Percentiles rank a stretch among this genome's conserved stretches.
These are phyloP conservation scores for Aspergillus fumigatiaffinis DNA, from an alignment of 2,329 filamentous ascomycete genomes.

Conservation along the genomic window DNA sequence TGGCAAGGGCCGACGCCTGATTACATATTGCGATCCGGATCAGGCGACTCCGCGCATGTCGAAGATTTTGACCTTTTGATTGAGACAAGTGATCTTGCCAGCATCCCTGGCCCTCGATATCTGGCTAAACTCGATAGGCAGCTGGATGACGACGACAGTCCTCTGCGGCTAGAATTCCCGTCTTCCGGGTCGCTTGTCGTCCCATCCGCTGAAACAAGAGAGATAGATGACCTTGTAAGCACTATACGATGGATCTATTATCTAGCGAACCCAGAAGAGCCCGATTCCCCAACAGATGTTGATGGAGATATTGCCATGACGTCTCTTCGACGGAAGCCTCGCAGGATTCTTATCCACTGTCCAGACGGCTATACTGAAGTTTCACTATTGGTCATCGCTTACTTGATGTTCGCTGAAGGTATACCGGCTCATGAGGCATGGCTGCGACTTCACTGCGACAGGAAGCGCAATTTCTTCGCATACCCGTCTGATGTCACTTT, in stretches of 20 bases:
- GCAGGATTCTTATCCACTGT: conserved; percentile 85
- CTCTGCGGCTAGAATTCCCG: conserved; percentile 72
- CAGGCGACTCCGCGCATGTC: conserved; percentile 46
- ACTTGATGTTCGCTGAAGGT: conserved; percentile 88
- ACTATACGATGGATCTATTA: conserved; percentile 89
- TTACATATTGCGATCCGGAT: conserved; percentile 46
- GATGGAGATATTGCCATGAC: conserved; percentile 58
- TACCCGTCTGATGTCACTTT: conserved; percentile 87
- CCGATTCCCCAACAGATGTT: conserved; percentile 39
- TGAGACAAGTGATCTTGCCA: conserved; percentile 81
- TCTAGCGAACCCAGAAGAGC: conserved; percentile 62
- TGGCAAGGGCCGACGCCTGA: conserved; percentile 88
- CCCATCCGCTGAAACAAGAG: conserved; percentile 75
- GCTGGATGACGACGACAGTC: conserved; percentile 45
- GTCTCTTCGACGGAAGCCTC: conserved; percentile 39
- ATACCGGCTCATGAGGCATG: conserved; percentile 78
- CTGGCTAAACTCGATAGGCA: conserved; percentile 62
- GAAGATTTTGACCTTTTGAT: conserved; percentile 74
- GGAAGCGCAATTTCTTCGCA: conserved; percentile 89
- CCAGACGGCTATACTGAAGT: conserved; percentile 95
- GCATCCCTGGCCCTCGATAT: conserved; percentile 65
- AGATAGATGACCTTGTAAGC: conserved; percentile 78
- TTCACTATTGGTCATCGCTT: conserved; percentile 81
- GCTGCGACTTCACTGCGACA: conserved; percentile 76
- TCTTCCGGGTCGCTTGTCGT: conserved; percentile 90